A percentile compares a stretch with the other conserved stretches of the same genome.
These are phyloP conservation scores for Aspergillus sergii DNA, from an alignment of 2,329 filamentous ascomycete species.

Conservation along the genomic window DNA sequence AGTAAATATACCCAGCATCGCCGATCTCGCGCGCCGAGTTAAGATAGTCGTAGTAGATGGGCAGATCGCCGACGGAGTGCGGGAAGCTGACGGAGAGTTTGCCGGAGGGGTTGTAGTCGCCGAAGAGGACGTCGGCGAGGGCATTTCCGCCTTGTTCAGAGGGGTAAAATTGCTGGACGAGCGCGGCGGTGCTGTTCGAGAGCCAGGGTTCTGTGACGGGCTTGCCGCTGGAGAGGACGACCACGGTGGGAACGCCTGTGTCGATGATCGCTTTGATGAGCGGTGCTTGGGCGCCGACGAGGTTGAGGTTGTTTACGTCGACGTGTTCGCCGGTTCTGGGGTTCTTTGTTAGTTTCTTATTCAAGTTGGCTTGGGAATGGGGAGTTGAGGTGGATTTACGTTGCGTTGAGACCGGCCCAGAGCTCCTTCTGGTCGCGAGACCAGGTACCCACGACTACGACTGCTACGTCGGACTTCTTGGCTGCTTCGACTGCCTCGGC, in stretches of 20 bases:
- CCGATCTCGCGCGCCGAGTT: constrained; percentile 63
- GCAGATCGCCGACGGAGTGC: constrained; percentile 66
- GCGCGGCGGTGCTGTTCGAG: constrained; percentile 62
- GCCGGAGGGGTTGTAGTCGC: constrained; percentile 66
- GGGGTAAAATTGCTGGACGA: constrained; percentile 76
- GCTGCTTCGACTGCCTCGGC: constrained; percentile 67
- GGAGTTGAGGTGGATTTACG: constrained; percentile 33
- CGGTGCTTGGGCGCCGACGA: constrained; percentile 70
- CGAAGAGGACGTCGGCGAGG: constrained; percentile 67
- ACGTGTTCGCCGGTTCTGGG: constrained; percentile 69
- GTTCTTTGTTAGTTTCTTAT: not conserved
- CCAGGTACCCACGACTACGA: constrained; percentile 77
- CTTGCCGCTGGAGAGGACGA: constrained; percentile 71
- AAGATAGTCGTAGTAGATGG: constrained; percentile 72
- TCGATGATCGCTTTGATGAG: constrained; percentile 69
- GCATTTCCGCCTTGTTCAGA: constrained; percentile 69
- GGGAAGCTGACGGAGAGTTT: constrained; percentile 70
- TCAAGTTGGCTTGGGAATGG: not conserved
- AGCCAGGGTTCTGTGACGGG: constrained; percentile 75
- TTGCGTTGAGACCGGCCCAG: constrained; percentile 71
- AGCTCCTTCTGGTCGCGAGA: constrained; percentile 72
- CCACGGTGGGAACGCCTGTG: constrained; percentile 67
- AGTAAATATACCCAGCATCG: constrained; percentile 56
- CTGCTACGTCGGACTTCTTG: constrained; percentile 68
- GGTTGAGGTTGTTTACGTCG: constrained; percentile 63